Percentiles rank a stretch among this genome's conserved stretches.
phyloP scores from a whole-genome alignment of 768 basidiomycete species.

The Omphalotus guepiniiformis region DNA sequence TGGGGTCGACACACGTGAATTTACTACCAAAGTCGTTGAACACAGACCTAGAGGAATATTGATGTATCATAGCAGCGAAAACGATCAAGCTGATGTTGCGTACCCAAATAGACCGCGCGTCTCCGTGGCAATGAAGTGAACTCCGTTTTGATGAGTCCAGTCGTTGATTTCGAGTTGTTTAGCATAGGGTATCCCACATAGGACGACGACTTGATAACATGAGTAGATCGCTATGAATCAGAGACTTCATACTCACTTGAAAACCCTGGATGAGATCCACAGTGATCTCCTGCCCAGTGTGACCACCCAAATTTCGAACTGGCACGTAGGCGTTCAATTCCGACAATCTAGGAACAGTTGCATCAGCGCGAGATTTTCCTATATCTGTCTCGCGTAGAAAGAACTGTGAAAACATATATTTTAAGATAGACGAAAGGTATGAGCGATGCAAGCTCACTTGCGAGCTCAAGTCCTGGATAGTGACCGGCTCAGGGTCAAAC shows the following conservation, averaged over 20 bases:
- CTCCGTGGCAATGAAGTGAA: constrained; percentile 89
- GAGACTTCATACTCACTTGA: constrained; percentile 54
- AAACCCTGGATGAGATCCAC: constrained; percentile 82
- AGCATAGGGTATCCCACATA: constrained; percentile 70
- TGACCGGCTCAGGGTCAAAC: constrained; percentile 87
- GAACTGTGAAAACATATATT: constrained; percentile 55
- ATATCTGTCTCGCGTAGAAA: constrained; percentile 87
- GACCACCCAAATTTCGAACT: constrained; percentile 79
- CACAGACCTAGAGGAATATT: constrained; percentile 52
- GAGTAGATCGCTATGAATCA: constrained; percentile 4
- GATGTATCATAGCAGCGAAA: background rate
- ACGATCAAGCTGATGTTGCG: constrained; percentile 16
- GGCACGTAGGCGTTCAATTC: constrained; percentile 97
- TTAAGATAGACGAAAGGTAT: constrained; percentile 13
- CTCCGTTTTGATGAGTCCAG: constrained; percentile 86
- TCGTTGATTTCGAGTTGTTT: constrained; percentile 95
- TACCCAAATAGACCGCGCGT: constrained; percentile 95
- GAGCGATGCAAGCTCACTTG: constrained; percentile 49
- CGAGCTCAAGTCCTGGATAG: constrained; percentile 86
- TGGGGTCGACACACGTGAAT: constrained; percentile 96
- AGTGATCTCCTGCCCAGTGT: constrained; percentile 70
- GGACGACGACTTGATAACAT: constrained; percentile 70
- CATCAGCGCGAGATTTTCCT: constrained; percentile 83
- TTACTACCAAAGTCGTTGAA: constrained; percentile 97
- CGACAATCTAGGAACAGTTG: constrained; percentile 81